These are phyloP conservation scores for Cucumis hystrix DNA, from an alignment of 306 rosid species.

Conservation along the genomic window DNA sequence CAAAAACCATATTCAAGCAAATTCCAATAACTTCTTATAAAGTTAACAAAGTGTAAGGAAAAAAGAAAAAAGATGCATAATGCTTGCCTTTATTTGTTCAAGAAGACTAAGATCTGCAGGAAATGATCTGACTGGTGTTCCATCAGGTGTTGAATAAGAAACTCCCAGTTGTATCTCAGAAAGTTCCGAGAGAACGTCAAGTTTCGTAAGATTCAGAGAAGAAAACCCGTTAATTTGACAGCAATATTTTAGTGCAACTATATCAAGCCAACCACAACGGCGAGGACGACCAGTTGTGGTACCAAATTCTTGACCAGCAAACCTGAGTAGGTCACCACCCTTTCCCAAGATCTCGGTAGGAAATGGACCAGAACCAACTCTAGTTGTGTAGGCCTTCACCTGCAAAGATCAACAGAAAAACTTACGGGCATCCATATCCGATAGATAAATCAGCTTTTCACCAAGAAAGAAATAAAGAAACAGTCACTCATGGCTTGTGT, in stretches of 20 bases:
- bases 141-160: constrained; percentile 47
- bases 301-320: constrained; percentile 95
- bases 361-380: constrained; percentile 96
- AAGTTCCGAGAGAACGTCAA: constrained; percentile 75
- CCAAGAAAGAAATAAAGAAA: background rate
- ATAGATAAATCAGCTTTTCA: background rate
- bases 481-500: background rate
- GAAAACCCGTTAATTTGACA: constrained; percentile 90
- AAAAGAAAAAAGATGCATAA: background rate
- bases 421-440: background rate
- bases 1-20: background rate
- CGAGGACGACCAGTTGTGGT: constrained; percentile 97
- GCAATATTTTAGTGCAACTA: constrained; percentile 57
- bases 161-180: constrained; percentile 68
- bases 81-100: constrained; percentile 65
- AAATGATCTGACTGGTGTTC: constrained; percentile 56
- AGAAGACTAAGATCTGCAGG: constrained; percentile 80
- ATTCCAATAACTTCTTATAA: background rate
- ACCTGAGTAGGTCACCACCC: constrained; percentile 78
- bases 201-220: constrained; percentile 81
- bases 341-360: constrained; percentile 80
- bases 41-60: background rate
- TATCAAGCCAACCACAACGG: constrained; percentile 96
- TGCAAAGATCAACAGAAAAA: constrained; percentile 26
- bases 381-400: constrained; percentile 96